A percentile compares a stretch with the other conserved stretches of the same genome.
These are phyloP conservation scores for Dalbergia oliveri DNA, from an alignment of 306 rosid genomes.

Conservation along the genomic window DNA sequence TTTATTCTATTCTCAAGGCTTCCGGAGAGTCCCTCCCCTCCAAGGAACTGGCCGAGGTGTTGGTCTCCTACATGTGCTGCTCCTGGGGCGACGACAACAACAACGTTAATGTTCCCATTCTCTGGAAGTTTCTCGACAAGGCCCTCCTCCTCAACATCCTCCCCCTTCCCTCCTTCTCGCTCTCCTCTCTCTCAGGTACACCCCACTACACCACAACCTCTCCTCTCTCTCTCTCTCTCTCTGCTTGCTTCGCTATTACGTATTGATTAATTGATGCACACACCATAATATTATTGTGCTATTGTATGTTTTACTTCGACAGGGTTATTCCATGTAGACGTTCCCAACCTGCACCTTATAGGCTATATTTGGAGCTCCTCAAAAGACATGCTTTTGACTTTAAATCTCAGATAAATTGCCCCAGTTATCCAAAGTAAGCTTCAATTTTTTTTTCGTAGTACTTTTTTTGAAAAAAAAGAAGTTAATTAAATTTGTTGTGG, in stretches of 20 bases:
- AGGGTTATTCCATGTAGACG: conserved; percentile 89
- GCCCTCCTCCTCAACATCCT: conserved; percentile 74
- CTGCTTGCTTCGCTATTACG: no score
- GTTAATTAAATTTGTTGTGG: not conserved
- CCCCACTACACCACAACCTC: no score
- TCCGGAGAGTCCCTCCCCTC: conserved; percentile 84
- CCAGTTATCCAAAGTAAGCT: conserved; percentile 72
- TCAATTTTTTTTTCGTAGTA: not conserved
- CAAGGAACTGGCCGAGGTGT: conserved; percentile 66
- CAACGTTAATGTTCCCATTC: conserved; percentile 70
- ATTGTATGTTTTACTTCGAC: conserved; percentile 31
- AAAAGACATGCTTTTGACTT: conserved; percentile 77
- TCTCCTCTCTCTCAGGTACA: conserved; percentile 71
- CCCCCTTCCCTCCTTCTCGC: conserved; percentile 90
- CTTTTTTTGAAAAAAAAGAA: not conserved
- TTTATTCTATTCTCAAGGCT: conserved; percentile 75
- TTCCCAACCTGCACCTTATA: conserved; percentile 80
- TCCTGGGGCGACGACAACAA: conserved; percentile 55
- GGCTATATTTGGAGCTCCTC: conserved; percentile 87
- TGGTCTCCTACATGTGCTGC: conserved; percentile 88
- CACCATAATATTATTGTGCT: no score
- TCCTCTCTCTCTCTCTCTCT: no score
- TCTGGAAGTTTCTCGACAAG: conserved; percentile 94
- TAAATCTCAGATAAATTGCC: conserved; percentile 72
- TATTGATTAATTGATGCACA: no score